Evolutionary conservation across 2,329 filamentous ascomycete species (phyloP).

Genomic region (Monosporascus sp.): DNA sequence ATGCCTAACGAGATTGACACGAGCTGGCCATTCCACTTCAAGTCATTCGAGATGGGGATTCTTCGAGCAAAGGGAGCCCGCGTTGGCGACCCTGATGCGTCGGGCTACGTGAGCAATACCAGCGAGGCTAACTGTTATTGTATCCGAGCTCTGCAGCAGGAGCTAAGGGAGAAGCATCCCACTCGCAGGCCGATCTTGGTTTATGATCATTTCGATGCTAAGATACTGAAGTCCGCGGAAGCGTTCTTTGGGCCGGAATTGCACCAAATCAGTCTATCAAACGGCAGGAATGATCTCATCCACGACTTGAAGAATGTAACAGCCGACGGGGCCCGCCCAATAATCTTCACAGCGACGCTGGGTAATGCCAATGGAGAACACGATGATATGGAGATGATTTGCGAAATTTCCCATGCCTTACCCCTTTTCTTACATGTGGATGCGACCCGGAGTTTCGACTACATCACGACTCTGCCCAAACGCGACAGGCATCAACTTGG

Average conservation of each 20-base stretch:
- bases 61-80: constrained; percentile 6
- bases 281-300: not conserved
- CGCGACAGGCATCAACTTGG: not conserved
- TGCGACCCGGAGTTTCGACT: constrained; percentile 7
- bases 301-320: not conserved
- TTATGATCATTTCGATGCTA: constrained; percentile 4
- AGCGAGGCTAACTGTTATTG: constrained; percentile 9
- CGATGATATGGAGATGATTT: constrained; percentile 4
- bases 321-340: not conserved
- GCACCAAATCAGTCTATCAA: not conserved
- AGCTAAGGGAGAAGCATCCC: constrained; percentile 4
- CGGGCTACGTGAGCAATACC: constrained; percentile 6
- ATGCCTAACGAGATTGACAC: constrained; percentile 7
- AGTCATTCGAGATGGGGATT: constrained; percentile 3
- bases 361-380: constrained; percentile 2
- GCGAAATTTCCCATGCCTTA: not conserved
- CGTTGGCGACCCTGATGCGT: constrained; percentile 2
- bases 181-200: constrained; percentile 1
- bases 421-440: constrained; percentile 7
- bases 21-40: constrained; percentile 11
- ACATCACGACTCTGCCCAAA: constrained; percentile 5
- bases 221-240: not conserved
- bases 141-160: constrained; percentile 11
- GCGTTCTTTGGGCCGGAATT: constrained; percentile 6
- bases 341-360: constrained; percentile 8